A percentile compares a stretch with the other conserved stretches of the same genome.
These are phyloP conservation scores for Astrothelium macrocarpum DNA, from an alignment of 495 filamentous ascomycete genomes.

Conservation along the genomic window DNA sequence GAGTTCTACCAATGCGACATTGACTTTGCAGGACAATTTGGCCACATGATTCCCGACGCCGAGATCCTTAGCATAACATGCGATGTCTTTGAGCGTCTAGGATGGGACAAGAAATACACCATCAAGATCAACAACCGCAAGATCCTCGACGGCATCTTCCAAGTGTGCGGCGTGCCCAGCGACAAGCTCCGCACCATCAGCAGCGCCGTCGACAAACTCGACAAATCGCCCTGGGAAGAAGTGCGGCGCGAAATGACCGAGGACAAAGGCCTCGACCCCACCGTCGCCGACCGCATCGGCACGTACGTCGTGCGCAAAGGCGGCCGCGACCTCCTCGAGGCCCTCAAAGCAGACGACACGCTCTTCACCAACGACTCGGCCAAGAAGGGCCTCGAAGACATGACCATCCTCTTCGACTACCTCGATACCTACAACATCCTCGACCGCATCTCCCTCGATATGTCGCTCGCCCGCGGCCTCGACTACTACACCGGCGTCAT, in stretches of 20 bases:
- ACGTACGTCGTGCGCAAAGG: constrained; percentile 66
- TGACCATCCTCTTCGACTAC: constrained; percentile 73
- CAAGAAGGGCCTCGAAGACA: constrained; percentile 69
- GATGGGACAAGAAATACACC: constrained; percentile 60
- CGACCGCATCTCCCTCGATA: constrained; percentile 67
- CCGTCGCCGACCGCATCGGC: constrained; percentile 76
- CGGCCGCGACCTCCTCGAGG: constrained; percentile 55
- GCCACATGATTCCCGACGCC: constrained; percentile 94
- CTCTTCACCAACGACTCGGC: constrained; percentile 59
- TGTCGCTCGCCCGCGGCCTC: constrained; percentile 73
- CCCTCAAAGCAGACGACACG: constrained; percentile 51
- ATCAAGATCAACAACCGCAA: constrained; percentile 96
- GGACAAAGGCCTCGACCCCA: constrained; percentile 69
- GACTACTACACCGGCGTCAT: constrained; percentile 96
- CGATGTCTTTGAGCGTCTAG: constrained; percentile 79
- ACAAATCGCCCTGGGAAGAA: constrained; percentile 81
- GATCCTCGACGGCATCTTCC: constrained; percentile 86
- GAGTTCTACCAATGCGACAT: constrained; percentile 99
- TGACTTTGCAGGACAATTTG: constrained; percentile 83
- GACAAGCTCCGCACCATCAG: constrained; percentile 82
- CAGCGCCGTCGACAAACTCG: constrained; percentile 89
- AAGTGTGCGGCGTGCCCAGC: constrained; percentile 76
- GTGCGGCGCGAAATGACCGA: constrained; percentile 88
- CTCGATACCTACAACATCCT: constrained; percentile 63
- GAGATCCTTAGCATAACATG: constrained; percentile 75